phyloP scores from a whole-genome alignment of 345 rosid species.

The Eutrema heterophyllum region DNA sequence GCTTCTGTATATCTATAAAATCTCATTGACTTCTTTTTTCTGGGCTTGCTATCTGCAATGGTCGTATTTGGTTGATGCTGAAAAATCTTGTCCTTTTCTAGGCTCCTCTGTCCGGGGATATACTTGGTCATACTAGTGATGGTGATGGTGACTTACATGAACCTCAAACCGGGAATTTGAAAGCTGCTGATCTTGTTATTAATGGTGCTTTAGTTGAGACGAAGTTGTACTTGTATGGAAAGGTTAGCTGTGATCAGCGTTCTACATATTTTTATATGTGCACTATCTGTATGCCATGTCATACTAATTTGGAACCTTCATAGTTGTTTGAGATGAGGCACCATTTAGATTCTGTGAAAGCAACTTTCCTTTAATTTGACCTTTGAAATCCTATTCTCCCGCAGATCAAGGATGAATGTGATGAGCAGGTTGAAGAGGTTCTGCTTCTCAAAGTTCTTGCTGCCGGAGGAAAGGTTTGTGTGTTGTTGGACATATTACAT shows the following conservation, averaged over 20 bases:
- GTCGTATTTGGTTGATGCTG: constrained; percentile 6
- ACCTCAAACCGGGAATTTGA: constrained; percentile 42
- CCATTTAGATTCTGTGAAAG: constrained; percentile 11
- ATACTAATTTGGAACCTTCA: neutral
- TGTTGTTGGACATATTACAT: neutral
- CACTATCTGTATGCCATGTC: neutral
- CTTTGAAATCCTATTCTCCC: constrained; percentile 13
- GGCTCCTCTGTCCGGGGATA: constrained; percentile 70
- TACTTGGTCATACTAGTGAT: constrained; percentile 52
- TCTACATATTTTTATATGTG: constrained; percentile 3
- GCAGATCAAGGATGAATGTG: constrained; percentile 51
- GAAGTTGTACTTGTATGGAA: constrained; percentile 74
- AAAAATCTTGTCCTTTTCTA: constrained; percentile 25
- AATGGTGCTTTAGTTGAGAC: constrained; percentile 77
- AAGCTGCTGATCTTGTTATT: constrained; percentile 73
- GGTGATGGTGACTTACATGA: constrained; percentile 35
- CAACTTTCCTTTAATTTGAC: constrained; percentile 6
- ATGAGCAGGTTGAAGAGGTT: constrained; percentile 53
- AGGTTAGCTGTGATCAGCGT: constrained; percentile 43
- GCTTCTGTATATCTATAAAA: constrained; percentile 66
- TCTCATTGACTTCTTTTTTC: constrained; percentile 1
- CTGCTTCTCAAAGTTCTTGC: constrained; percentile 79
- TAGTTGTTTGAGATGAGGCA: constrained; percentile 7
- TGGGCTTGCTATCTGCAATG: constrained; percentile 11
- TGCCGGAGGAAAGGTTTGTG: constrained; percentile 89